These are phyloP conservation scores for Senna siamea DNA, from an alignment of 306 rosid species.

Conservation along the genomic window DNA sequence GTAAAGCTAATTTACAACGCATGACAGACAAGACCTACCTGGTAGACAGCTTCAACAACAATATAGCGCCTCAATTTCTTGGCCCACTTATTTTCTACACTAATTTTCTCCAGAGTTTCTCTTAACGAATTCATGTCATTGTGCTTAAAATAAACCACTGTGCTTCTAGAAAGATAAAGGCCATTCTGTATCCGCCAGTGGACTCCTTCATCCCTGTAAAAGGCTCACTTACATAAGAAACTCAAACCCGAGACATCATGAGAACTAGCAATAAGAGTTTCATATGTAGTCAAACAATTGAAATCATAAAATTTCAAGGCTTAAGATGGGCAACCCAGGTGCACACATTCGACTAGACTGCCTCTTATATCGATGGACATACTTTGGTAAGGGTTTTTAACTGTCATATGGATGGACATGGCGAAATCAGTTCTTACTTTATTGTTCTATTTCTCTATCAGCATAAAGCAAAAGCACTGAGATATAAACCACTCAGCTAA, in stretches of 20 bases:
- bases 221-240: constrained; percentile 10
- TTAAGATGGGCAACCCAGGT: neutral
- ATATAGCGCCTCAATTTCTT: constrained; percentile 93
- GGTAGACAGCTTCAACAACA: constrained; percentile 96
- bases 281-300: neutral
- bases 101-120: constrained; percentile 72
- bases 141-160: constrained; percentile 87
- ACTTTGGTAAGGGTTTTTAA: constrained; percentile 16
- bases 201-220: constrained; percentile 92
- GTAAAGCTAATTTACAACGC: constrained; percentile 6
- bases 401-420: constrained; percentile 17
- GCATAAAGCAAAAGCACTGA: constrained; percentile 18
- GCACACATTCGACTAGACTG: neutral
- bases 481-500: constrained; percentile 18
- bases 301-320: neutral
- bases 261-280: neutral
- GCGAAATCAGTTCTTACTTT: constrained; percentile 19
- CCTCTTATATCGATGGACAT: constrained; percentile 8
- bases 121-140: constrained; percentile 88
- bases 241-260: neutral
- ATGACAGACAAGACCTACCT: constrained; percentile 55
- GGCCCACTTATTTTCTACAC: constrained; percentile 60
- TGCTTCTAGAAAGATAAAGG: constrained; percentile 92
- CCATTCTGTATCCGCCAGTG: constrained; percentile 99
- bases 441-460: constrained; percentile 9